Evolutionary conservation across 2,329 filamentous ascomycete species (phyloP).

Genomic region (Colletotrichum sp.): DNA sequence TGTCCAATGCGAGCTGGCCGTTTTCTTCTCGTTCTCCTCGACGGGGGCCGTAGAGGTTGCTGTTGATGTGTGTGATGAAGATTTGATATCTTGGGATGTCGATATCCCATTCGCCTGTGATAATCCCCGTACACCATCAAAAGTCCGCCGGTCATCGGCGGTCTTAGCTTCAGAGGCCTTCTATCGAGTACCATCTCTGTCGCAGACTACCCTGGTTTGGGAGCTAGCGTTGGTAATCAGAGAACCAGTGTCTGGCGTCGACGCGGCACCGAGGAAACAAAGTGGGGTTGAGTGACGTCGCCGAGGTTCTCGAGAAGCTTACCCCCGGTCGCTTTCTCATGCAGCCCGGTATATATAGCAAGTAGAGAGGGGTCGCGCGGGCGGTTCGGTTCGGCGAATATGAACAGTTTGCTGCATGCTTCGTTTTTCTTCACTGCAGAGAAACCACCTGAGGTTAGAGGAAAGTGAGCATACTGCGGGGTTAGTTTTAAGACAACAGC

Average conservation of each 20-base stretch:
- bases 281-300: conserved; percentile 9
- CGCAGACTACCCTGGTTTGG: neutral
- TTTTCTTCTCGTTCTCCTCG: neutral
- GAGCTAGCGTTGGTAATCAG: neutral
- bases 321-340: neutral
- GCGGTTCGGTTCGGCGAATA: neutral
- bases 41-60: neutral
- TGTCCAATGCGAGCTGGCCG: neutral
- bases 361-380: neutral
- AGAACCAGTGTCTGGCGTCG: neutral
- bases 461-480: neutral
- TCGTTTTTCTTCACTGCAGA: neutral
- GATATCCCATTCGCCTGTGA: neutral
- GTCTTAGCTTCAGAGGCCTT: neutral
- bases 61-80: neutral
- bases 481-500: neutral
- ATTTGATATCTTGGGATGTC: neutral
- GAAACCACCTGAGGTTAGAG: neutral
- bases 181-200: neutral
- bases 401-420: neutral
- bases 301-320: neutral
- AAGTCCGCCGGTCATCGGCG: neutral
- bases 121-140: neutral
- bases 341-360: neutral
- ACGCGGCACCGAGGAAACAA: neutral